phyloP scores from a whole-genome alignment of 1,284 basidiomycete species.

The Moesziomyces parantarcticus region DNA sequence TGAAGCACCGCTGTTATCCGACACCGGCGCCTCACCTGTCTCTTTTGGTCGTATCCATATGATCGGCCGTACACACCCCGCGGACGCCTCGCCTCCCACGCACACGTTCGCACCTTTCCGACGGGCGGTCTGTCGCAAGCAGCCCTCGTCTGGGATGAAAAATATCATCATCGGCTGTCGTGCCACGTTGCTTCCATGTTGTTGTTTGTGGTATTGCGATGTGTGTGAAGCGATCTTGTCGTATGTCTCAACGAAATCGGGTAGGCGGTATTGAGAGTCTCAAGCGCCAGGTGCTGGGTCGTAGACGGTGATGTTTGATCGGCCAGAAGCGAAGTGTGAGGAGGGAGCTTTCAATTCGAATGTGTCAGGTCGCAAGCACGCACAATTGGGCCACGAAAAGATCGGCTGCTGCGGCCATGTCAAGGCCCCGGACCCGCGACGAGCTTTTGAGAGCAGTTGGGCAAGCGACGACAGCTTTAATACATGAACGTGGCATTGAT shows the following conservation, averaged over 20 bases:
- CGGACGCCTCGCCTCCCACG: constrained; percentile 1
- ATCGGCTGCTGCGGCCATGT: constrained; percentile 39
- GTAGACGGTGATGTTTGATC: too few species aligned
- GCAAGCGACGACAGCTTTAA: background rate
- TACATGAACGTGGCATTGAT: too few species aligned
- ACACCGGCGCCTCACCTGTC: background rate
- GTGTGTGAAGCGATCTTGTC: constrained; percentile 17
- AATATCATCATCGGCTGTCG: constrained; percentile 35
- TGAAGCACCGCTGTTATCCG: background rate
- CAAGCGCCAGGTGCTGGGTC: too few species aligned
- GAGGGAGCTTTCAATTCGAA: background rate
- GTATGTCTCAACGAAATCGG: too few species aligned
- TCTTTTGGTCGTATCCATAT: constrained; percentile 15
- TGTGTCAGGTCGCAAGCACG: too few species aligned
- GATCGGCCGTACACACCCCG: constrained; percentile 6
- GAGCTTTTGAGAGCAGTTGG: background rate
- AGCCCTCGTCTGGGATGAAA: constrained; percentile 11
- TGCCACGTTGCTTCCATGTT: constrained; percentile 21
- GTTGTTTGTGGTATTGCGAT: background rate
- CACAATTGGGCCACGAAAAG: background rate
- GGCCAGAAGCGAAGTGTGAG: too few species aligned
- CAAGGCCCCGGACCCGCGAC: constrained; percentile 26
- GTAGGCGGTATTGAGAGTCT: too few species aligned
- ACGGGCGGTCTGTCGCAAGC: background rate
- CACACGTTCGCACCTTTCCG: constrained; percentile 18